A percentile compares a stretch with the other conserved stretches of the same genome.
phyloP scores from a whole-genome alignment of 2,329 filamentous ascomycete species.

The Cryphonectria naterciae region DNA sequence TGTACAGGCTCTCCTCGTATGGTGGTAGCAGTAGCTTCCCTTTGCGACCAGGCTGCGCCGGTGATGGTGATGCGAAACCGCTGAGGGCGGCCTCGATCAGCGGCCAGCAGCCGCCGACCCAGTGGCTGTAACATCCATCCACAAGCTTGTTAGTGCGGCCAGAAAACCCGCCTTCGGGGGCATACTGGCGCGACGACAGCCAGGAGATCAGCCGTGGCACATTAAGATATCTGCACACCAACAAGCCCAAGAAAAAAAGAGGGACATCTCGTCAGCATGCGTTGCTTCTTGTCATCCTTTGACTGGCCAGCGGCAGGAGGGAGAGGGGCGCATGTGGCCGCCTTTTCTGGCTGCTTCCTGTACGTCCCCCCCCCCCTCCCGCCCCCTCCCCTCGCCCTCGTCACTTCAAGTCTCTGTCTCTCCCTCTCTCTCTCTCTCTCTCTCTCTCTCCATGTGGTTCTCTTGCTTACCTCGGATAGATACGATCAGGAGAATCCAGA shows the following conservation, averaged over 20 bases:
- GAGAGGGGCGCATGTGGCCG: conserved; percentile 18
- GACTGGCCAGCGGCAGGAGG: conserved; percentile 37
- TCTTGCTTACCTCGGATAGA: conserved; percentile 69
- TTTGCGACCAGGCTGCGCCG: conserved; percentile 31
- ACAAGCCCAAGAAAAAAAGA: conserved; percentile 31
- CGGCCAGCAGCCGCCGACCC: conserved; percentile 95
- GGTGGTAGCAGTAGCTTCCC: conserved; percentile 38
- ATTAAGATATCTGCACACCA: conserved; percentile 68
- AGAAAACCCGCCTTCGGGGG: conserved; percentile 89
- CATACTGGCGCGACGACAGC: conserved; percentile 87
- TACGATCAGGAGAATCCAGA: conserved; percentile 75
- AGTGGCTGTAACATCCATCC: conserved; percentile 97
- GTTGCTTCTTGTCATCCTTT: conserved; percentile 42
- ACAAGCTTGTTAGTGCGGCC: conserved; percentile 97
- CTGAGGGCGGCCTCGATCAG: conserved; percentile 78
- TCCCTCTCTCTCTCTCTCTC: neutral
- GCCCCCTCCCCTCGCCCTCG: neutral
- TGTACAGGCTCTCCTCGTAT: conserved; percentile 64
- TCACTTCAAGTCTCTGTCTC: neutral
- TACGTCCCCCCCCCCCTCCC: conserved; percentile 1
- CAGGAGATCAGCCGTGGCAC: conserved; percentile 78
- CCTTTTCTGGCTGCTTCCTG: conserved; percentile 19
- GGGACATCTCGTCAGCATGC: conserved; percentile 39
- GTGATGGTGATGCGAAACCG: conserved; percentile 31
- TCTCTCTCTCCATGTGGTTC: neutral